These are phyloP conservation scores for Colletotrichum coccodes DNA, from an alignment of 2,329 filamentous ascomycete species.

Conservation along the genomic window DNA sequence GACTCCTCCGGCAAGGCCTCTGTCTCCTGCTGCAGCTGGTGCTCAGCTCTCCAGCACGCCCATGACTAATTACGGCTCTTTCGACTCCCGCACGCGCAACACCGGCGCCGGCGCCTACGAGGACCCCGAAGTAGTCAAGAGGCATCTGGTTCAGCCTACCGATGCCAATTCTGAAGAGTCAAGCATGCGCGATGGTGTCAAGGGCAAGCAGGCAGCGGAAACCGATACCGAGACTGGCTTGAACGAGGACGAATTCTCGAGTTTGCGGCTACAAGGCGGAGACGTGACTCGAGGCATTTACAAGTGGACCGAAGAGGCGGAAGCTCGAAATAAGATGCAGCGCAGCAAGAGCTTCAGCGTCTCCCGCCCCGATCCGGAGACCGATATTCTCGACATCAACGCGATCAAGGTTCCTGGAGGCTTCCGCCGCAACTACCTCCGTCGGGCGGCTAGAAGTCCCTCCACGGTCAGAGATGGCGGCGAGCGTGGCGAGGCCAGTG, in stretches of 20 bases:
- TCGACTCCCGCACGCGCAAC: constrained; percentile 73
- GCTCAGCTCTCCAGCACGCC: constrained; percentile 61
- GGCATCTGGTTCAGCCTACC: constrained; percentile 82
- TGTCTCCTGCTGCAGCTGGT: constrained; percentile 55
- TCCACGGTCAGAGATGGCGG: constrained; percentile 51
- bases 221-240: constrained; percentile 45
- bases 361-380: constrained; percentile 80
- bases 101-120: constrained; percentile 74
- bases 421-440: constrained; percentile 89
- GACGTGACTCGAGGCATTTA: constrained; percentile 97
- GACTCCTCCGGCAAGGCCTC: constrained; percentile 58
- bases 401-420: constrained; percentile 94
- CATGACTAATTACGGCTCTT: constrained; percentile 82
- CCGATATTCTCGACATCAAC: constrained; percentile 84
- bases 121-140: constrained; percentile 89
- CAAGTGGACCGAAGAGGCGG: constrained; percentile 92
- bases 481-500: constrained; percentile 47
- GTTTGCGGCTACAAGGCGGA: constrained; percentile 89
- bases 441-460: constrained; percentile 77
- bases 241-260: constrained; percentile 89
- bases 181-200: constrained; percentile 53
- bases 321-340: constrained; percentile 73
- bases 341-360: constrained; percentile 91
- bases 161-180: constrained; percentile 61
- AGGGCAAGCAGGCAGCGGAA: constrained; percentile 64